phyloP scores from a whole-genome alignment of 768 basidiomycete genomes.

The Nevesoporus exiguus region DNA sequence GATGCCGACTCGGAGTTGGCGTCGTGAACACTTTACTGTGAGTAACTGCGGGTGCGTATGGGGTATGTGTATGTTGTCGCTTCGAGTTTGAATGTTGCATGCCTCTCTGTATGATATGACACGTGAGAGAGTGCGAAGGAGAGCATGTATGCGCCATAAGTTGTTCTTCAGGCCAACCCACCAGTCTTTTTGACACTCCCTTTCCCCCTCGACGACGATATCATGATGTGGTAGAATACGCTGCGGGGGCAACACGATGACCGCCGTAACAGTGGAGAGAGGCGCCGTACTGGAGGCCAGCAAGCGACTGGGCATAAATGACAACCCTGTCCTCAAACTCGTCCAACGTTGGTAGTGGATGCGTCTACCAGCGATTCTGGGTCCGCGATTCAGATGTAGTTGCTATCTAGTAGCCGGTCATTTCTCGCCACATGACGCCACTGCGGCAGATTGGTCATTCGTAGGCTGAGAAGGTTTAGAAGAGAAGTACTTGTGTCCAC shows the following conservation, averaged over 20 bases:
- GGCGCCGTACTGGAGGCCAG: conserved; percentile 60
- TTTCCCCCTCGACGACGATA: conserved; percentile 91
- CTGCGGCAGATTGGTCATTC: too few relatives aligned
- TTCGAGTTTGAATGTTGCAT: conserved; percentile 75
- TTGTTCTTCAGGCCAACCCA: conserved; percentile 98
- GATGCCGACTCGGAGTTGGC: conserved; percentile 81
- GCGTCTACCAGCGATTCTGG: neutral
- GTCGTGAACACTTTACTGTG: conserved; percentile 14
- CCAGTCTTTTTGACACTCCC: conserved; percentile 99
- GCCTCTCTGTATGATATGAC: conserved; percentile 61
- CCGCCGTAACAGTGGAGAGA: conserved; percentile 97
- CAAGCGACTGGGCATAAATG: conserved; percentile 72
- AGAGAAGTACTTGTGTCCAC: too few relatives aligned
- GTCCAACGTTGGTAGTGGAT: conserved; percentile 82
- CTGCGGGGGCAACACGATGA: conserved; percentile 95
- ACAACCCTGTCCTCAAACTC: conserved; percentile 94
- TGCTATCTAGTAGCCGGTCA: too few relatives aligned
- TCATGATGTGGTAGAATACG: conserved; percentile 68
- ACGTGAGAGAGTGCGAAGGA: neutral
- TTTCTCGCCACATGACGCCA: too few relatives aligned
- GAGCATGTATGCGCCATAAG: conserved; percentile 39
- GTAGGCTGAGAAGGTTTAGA: too few relatives aligned
- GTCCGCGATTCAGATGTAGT: too few relatives aligned
- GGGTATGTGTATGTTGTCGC: conserved; percentile 75
- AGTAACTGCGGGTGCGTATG: conserved; percentile 20